A percentile compares a stretch with the other conserved stretches of the same genome.
Conservation (phyloP, 345 rosid species). For the Pistacia integerrima region DNA sequence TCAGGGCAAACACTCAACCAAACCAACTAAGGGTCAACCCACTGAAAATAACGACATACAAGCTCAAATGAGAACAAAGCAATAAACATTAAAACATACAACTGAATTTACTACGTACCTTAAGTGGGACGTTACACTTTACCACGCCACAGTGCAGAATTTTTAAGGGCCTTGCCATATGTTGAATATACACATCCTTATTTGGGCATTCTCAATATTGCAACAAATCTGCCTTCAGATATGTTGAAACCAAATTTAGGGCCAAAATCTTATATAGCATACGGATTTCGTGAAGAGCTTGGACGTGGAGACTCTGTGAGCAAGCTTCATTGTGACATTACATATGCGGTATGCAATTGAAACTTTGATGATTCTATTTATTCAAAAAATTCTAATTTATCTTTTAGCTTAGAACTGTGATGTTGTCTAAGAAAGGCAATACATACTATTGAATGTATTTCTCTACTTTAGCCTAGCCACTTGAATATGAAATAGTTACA, state of each 20-base stretch:
- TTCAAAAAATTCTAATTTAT: neutral
- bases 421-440: no score
- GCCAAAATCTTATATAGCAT: slow-evolving; percentile 59
- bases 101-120: no score
- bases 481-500: neutral
- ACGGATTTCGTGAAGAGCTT: slow-evolving; percentile 55
- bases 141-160: slow-evolving; percentile 57
- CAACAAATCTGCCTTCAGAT: slow-evolving; percentile 34
- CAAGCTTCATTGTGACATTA: slow-evolving; percentile 68
- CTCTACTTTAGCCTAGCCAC: neutral
- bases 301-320: slow-evolving; percentile 76
- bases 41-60: no score
- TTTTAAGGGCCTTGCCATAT: slow-evolving; percentile 43
- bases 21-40: no score
- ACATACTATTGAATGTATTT: no score
- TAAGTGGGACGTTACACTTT: no score
- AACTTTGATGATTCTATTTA: no score
- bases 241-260: slow-evolving; percentile 58
- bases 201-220: slow-evolving; percentile 48
- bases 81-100: no score
- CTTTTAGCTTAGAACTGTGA: neutral
- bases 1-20: no score
- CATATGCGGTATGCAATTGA: slow-evolving; percentile 52
- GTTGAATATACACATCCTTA: slow-evolving; percentile 52
- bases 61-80: no score